Evolutionary conservation across 2,329 filamentous ascomycete species (phyloP), one percentile per base, ranked within the genome.

Genomic region (Monosporascus ibericus): DNA sequence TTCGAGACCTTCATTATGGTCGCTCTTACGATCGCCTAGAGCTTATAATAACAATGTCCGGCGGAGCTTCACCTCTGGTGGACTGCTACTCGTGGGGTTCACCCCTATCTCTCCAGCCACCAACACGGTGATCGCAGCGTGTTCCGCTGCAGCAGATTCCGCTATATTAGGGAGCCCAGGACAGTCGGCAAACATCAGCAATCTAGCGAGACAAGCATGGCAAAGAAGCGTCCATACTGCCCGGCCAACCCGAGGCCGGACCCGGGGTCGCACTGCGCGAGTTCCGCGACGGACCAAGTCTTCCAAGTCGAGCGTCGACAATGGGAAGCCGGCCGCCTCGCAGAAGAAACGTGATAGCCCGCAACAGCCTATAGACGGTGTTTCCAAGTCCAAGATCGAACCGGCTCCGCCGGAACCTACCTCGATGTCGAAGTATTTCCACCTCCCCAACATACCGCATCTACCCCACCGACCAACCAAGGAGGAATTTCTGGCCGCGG

Each of bases 401-500:
- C 42, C 24, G 22, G 22, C 22, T 24, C 22, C 22, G 56, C 73
- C 76, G 3, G 71, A 80, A 44, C 70, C 76, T 17, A 68, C 74
- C 44, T 78, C 80, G 27, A 69, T 83, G 62, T 81, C 79, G 36
- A 82, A 81, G 60, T 86, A 86, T 59, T 84, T 52, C 73, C 79
- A 71, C 50, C 63, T 75, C 30, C 67, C 67, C 8, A 58, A 63
- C 44, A 64, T 87, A 52, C 81, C 85, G 24, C 87, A 88, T 61
- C 82, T 91, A 68, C 83, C 87, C n/a, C 90, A 96, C 73, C 81
- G 92, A 20, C 92, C 94, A 5, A 92, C 87, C 7, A 96, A 95
- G 66, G 92, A 96, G 67, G 94, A 99, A 69, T 79, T 99, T 27
- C 77, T 99, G 37, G 87, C 89, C 20, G 92, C 94, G 5, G 91